Conservation (phyloP, 1,284 basidiomycete genomes). For the Pulveroboletus sp. region DNA sequence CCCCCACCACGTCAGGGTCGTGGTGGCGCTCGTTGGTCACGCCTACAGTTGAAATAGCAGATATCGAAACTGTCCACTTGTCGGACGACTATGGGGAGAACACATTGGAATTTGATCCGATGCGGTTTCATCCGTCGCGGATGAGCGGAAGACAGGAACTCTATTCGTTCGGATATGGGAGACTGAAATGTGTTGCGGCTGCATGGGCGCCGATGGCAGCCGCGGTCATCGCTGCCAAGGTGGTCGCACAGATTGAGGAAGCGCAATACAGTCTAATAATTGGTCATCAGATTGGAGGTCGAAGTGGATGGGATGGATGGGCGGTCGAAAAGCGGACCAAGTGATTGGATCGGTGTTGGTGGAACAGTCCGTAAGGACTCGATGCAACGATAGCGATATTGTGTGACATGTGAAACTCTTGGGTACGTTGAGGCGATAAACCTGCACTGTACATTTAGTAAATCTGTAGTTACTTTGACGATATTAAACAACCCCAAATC, state of each 20-base stretch:
- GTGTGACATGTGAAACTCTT: background rate
- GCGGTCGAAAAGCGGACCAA: background rate
- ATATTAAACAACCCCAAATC: too few relatives aligned
- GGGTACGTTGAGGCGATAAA: too few relatives aligned
- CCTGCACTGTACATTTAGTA: too few relatives aligned
- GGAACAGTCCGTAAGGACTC: background rate
- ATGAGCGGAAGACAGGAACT: slow-evolving; percentile 25
- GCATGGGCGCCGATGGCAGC: slow-evolving; percentile 56
- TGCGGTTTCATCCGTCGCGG: slow-evolving; percentile 38
- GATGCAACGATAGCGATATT: background rate
- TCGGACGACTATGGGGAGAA: slow-evolving; percentile 44
- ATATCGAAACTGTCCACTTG: slow-evolving; percentile 46
- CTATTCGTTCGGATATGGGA: slow-evolving; percentile 51
- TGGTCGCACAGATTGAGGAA: slow-evolving; percentile 38
- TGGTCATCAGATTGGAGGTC: slow-evolving; percentile 25
- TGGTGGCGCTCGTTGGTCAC: slow-evolving; percentile 20
- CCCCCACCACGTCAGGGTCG: slow-evolving; percentile 9
- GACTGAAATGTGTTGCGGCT: slow-evolving; percentile 46
- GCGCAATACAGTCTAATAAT: slow-evolving; percentile 26
- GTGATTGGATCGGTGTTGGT: background rate
- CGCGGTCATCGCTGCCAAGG: slow-evolving; percentile 45
- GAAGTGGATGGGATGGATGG: slow-evolving; percentile 36
- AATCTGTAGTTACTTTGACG: too few relatives aligned
- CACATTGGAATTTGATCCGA: slow-evolving; percentile 43
- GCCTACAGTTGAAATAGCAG: slow-evolving; percentile 37